These are phyloP conservation scores for Phaeosphaeriaceae sp. DNA, from an alignment of 2,329 filamentous ascomycete species.

Conservation along the genomic window DNA sequence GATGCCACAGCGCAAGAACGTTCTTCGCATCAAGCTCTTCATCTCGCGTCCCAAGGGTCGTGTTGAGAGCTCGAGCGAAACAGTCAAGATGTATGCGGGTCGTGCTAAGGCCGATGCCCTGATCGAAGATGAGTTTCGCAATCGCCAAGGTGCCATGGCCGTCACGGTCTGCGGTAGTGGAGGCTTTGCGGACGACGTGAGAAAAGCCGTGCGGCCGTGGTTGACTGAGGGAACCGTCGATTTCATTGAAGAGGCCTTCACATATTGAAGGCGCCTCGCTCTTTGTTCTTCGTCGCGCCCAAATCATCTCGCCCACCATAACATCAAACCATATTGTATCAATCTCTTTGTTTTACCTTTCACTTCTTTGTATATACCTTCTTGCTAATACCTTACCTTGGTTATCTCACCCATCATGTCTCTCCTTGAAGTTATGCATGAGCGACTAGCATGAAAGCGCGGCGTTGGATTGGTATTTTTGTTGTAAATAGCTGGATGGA, in stretches of 20 bases:
- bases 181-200: conserved; percentile 67
- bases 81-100: conserved; percentile 68
- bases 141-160: conserved; percentile 64
- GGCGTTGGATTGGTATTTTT: conserved; percentile 3
- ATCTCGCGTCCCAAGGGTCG: conserved; percentile 65
- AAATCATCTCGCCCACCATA: not conserved
- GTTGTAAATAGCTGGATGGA: not conserved
- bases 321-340: not conserved
- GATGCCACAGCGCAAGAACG: conserved; percentile 64
- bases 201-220: conserved; percentile 60
- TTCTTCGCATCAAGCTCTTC: conserved; percentile 67
- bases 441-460: conserved; percentile 9
- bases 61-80: conserved; percentile 64
- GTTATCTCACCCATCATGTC: conserved; percentile 21
- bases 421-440: conserved; percentile 24
- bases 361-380: conserved; percentile 32
- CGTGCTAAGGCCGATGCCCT: conserved; percentile 63
- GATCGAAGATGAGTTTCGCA: conserved; percentile 62
- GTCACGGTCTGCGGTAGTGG: conserved; percentile 70
- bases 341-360: conserved; percentile 7
- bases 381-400: conserved; percentile 25
- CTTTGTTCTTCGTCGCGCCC: not conserved
- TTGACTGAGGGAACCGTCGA: conserved; percentile 63
- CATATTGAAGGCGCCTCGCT: conserved; percentile 54
- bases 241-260: conserved; percentile 72